Evolutionary conservation across 2,329 filamentous ascomycete species (phyloP).

Genomic region (Aspergillus caelatus): DNA sequence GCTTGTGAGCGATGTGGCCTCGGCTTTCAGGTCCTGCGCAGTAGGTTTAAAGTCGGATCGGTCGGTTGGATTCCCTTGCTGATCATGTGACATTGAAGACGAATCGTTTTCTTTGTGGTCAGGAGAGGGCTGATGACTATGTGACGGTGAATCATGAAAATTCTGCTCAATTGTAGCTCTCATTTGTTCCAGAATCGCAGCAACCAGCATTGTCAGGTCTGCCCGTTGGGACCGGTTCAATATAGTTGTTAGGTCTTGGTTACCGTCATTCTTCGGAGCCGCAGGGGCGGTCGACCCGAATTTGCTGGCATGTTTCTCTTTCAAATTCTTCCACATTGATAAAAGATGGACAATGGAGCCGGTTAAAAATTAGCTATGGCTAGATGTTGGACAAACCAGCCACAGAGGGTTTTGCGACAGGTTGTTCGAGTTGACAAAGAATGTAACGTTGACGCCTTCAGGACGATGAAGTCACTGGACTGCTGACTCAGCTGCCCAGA

Average conservation of each 20-base stretch:
- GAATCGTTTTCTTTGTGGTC: conserved; percentile 27
- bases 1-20: conserved; percentile 64
- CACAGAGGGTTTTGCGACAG: not conserved
- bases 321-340: conserved; percentile 37
- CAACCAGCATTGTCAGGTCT: conserved; percentile 46
- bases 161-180: conserved; percentile 40
- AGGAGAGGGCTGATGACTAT: conserved; percentile 4
- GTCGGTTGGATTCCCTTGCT: conserved; percentile 2
- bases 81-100: conserved; percentile 4
- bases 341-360: not conserved
- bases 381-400: not conserved
- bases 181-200: conserved; percentile 45
- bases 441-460: conserved; percentile 14
- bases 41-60: conserved; percentile 14
- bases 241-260: conserved; percentile 47
- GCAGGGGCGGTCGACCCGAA: conserved; percentile 32
- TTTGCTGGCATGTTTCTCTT: conserved; percentile 33
- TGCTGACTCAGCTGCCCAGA: conserved; percentile 27
- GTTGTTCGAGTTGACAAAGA: conserved; percentile 3
- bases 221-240: conserved; percentile 45
- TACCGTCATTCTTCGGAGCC: conserved; percentile 26
- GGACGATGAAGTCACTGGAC: conserved; percentile 19
- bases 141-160: conserved; percentile 34
- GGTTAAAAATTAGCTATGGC: not conserved
- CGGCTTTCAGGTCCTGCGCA: conserved; percentile 56